A percentile compares a stretch with the other conserved stretches of the same genome.
phyloP scores from a whole-genome alignment of 257 asterid species.

The Anisodus tanguticus region DNA sequence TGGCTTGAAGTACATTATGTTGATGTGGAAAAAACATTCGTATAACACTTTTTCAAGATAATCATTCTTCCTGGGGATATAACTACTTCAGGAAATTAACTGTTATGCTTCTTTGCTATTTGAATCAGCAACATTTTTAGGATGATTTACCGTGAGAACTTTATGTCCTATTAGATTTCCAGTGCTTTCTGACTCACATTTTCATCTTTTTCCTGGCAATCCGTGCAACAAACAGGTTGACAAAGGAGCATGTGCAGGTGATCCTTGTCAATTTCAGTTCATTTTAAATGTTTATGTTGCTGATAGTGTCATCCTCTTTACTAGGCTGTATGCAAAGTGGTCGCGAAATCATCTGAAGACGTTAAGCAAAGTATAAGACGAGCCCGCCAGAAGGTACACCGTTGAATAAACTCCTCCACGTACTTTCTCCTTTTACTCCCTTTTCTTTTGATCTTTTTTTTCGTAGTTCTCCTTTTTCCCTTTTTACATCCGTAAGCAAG shows the following conservation, averaged over 20 bases:
- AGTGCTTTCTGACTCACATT: constrained; percentile 23
- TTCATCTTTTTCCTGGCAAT: constrained; percentile 27
- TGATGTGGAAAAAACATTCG: not conserved
- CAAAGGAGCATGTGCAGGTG: constrained; percentile 95
- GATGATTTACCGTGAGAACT: not conserved
- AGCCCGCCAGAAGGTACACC: constrained; percentile 89
- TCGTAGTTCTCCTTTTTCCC: not conserved
- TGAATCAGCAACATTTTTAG: not conserved
- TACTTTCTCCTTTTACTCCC: not conserved
- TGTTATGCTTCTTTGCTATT: not conserved
- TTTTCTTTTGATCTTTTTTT: not conserved
- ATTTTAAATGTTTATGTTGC: constrained; percentile 22
- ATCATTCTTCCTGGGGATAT: not conserved
- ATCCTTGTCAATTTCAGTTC: constrained; percentile 37
- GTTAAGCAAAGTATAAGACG: constrained; percentile 92
- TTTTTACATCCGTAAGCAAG: not conserved
- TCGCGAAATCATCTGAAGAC: constrained; percentile 86
- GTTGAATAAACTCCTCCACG: not conserved
- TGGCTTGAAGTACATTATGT: not conserved
- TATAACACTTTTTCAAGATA: not conserved
- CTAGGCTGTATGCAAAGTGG: constrained; percentile 94
- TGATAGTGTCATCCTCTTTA: constrained; percentile 30
- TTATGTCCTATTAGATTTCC: not conserved
- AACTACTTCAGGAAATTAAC: not conserved
- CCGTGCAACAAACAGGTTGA: constrained; percentile 60